Base-by-base conservation (phyloP, 2,329 filamentous ascomycete genomes). In the Onygenales sp. region DNA sequence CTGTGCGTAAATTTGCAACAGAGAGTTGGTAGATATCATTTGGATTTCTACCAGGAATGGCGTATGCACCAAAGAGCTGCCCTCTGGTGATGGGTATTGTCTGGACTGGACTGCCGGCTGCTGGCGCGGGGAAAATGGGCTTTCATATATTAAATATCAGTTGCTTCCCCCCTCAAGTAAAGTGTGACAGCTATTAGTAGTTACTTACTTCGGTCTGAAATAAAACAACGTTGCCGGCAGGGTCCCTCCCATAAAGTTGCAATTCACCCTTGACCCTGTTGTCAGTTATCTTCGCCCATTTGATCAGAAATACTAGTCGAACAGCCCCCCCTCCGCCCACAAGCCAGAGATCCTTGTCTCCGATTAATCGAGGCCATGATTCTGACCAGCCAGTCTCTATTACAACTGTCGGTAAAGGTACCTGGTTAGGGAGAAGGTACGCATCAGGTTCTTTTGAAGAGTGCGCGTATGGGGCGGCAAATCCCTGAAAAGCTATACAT, bases 381-480 rank as follows among this genome's bases (percentile, higher is more conserved):
- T 56, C 54, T 17, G 43, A 43, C 47, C 52, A 54, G 31, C 54
- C 52, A 10, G 47, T 36, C 41, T 56, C 52, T 35, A 56, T 21
- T 44, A 44, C 54, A 11, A 54, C 36, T 43, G 47, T 54, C 49
- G 54, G 51, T 27, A 56, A 32, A 33, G 46, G 33, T n/a, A 8
- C 17, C 8, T 43, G 27, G 27, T 46, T 36, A 13, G 48, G 47
- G 32, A 47, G 48, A 14, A 56, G 43, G 42, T 43, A 54, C 17
- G 32, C 33, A 49, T 56, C 52, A 17, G 54, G 54, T 31, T 56
- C 48, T 54, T 56, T 56, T n/a, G 33, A 32, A 33, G 45, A 43
- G 27, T 21, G 7, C 10, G 51, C 27, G n/a, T 53, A 50, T 5
- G 45, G 52, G 43, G 44, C 31, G 6, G 21, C n/a, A 53, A 53